Evolutionary conservation across 2,329 filamentous ascomycete species (phyloP).

Genomic region (Penicillium glabrum): DNA sequence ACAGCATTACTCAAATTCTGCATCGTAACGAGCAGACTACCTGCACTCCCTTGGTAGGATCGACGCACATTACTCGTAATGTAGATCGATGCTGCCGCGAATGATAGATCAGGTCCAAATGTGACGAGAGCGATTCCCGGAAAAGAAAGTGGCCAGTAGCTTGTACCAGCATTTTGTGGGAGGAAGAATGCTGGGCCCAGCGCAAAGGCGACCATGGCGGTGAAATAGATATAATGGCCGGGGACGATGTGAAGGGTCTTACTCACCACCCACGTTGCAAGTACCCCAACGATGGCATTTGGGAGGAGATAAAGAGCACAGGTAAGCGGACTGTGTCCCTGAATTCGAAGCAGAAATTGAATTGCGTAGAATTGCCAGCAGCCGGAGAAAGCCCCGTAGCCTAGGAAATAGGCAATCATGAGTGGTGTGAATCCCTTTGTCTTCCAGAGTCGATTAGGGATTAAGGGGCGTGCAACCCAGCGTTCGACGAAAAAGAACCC

Average conservation of each 20-base stretch:
- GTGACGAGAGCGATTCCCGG: slow-evolving; percentile 44
- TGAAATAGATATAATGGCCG: slow-evolving; percentile 44
- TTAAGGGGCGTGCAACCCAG: slow-evolving; percentile 42
- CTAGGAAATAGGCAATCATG: slow-evolving; percentile 42
- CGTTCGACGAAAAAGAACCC: slow-evolving; percentile 49
- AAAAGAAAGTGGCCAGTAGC: slow-evolving; percentile 45
- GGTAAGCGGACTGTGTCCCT: slow-evolving; percentile 36
- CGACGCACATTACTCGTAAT: slow-evolving; percentile 45
- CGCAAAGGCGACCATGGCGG: slow-evolving; percentile 37
- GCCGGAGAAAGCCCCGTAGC: slow-evolving; percentile 43
- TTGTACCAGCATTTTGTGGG: slow-evolving; percentile 36
- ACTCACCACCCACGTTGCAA: slow-evolving; percentile 45
- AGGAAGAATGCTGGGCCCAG: slow-evolving; percentile 37
- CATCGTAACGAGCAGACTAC: slow-evolving; percentile 45
- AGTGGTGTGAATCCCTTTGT: slow-evolving; percentile 42
- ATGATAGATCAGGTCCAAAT: slow-evolving; percentile 48
- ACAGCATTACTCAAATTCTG: slow-evolving; percentile 46
- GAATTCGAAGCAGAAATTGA: slow-evolving; percentile 35
- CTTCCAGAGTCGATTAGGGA: slow-evolving; percentile 44
- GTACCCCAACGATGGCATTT: slow-evolving; percentile 42
- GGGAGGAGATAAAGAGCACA: slow-evolving; percentile 44
- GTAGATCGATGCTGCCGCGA: slow-evolving; percentile 47
- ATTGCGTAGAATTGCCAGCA: slow-evolving; percentile 37
- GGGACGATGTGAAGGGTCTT: slow-evolving; percentile 43
- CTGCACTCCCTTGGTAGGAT: slow-evolving; percentile 46